Evolutionary conservation across 73 alveolate species (phyloP), one percentile per base, ranked within the genome.

Genomic region (Urostyla sp.): DNA sequence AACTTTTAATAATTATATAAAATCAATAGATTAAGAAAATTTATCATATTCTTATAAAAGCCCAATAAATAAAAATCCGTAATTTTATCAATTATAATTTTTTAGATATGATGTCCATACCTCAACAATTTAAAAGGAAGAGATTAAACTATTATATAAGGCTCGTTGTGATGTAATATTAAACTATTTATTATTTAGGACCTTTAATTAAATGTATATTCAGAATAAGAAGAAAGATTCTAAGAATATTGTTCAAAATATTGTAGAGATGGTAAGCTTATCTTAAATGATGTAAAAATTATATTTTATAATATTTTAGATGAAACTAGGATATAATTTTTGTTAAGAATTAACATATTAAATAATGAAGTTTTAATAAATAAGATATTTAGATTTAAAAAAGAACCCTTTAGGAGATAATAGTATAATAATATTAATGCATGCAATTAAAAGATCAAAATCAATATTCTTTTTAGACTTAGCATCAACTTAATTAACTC

Each of bases 401-500:
- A 87, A 81, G 76, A 87, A 87, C 50, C 28, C 45, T 23, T 50
- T 87, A 1, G 78, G 90, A 16, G 91, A 87, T 75, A 46, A 84
- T 38, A 89, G 95, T 16, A 63, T 79, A 0, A 77, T 51, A 5
- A 58, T 81, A 0, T 23, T 87, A 0, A 87, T 75, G 74, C 72
- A 69, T 27, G 80, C 90, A 0, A 43, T 87, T 10, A 82, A 81
- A 46, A 73, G 80, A 38, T 63, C 75, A n/a, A 34, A 23, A 30
- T 54, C 84, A 13, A 21, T 87, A 30, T 55, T 69, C 21, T 55
- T 53, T 48, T 20, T 87, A n/a, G 85, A 87, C 72, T 37, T 87
- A 1, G 26, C 88, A n/a, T 81, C 92, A 11, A 87, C 87, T 26
- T 76, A 77, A 13, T 31, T 87, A 2, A 49, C 87, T 13, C 83